phyloP scores from a whole-genome alignment of 2,329 filamentous ascomycete genomes.

The Trichoderma asperellum region DNA sequence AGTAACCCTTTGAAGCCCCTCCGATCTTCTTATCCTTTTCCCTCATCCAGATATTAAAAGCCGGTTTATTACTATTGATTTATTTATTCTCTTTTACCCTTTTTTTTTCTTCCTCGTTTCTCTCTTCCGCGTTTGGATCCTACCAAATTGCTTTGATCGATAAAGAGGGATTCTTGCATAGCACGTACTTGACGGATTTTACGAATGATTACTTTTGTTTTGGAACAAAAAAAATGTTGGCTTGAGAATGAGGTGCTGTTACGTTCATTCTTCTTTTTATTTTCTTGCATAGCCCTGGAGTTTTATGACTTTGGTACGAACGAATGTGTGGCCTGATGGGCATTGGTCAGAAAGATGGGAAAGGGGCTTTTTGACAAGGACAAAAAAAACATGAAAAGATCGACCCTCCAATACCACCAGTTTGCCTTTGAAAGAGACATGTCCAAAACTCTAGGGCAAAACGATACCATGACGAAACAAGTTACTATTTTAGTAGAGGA shows the following conservation, averaged over 20 bases:
- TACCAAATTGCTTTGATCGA: constrained; percentile 8
- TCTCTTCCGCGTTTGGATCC: constrained; percentile 14
- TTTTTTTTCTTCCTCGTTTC: background rate
- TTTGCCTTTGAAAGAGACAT: constrained; percentile 17
- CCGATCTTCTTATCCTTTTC: background rate
- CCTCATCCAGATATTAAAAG: background rate
- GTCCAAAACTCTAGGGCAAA: constrained; percentile 18
- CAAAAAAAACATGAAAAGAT: background rate
- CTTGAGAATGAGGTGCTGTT: constrained; percentile 16
- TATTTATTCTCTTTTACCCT: constrained; percentile 1
- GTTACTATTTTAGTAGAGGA: constrained; percentile 19
- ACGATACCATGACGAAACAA: constrained; percentile 25
- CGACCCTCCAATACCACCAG: constrained; percentile 11
- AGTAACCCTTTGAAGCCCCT: constrained; percentile 41
- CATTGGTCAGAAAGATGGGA: constrained; percentile 8
- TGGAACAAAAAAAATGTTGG: constrained; percentile 25
- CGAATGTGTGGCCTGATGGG: constrained; percentile 16
- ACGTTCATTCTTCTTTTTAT: constrained; percentile 25
- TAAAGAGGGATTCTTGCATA: constrained; percentile 27
- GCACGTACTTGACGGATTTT: constrained; percentile 27
- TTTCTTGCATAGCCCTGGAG: constrained; percentile 35
- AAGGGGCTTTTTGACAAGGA: background rate
- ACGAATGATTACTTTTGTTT: constrained; percentile 32
- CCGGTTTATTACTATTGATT: background rate
- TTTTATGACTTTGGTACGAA: constrained; percentile 24